Evolutionary conservation across 1,139 yeast genomes (phyloP).

Genomic region (Saccharomyces pastorianus): DNA sequence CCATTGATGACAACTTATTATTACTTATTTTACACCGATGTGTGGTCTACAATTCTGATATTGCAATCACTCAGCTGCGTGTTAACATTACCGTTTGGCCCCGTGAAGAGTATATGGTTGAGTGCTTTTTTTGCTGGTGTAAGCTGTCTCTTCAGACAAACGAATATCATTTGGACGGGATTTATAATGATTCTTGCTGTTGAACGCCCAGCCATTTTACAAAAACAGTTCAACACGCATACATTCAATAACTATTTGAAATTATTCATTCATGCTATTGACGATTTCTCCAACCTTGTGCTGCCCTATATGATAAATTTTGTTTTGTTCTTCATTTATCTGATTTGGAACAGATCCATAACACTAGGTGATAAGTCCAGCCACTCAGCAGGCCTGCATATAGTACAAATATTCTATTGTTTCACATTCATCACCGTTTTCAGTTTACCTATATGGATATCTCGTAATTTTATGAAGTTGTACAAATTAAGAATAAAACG

Average conservation of each 20-base stretch:
- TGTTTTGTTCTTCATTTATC: constrained; percentile 45
- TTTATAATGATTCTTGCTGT: constrained; percentile 52
- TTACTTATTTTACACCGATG: constrained; percentile 81
- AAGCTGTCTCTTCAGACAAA: constrained; percentile 75
- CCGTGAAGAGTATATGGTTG: constrained; percentile 28
- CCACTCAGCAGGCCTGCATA: constrained; percentile 62
- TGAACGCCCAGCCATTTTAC: constrained; percentile 41
- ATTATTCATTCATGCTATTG: constrained; percentile 32
- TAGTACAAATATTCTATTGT: constrained; percentile 79
- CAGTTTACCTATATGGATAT: constrained; percentile 64
- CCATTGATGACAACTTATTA: constrained; percentile 72
- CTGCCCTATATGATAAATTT: constrained; percentile 52
- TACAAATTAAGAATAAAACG: constrained; percentile 32
- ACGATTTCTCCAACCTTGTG: constrained; percentile 29
- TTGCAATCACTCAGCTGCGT: constrained; percentile 42
- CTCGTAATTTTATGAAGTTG: constrained; percentile 33
- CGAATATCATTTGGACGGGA: constrained; percentile 80
- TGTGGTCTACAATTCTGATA: constrained; percentile 76
- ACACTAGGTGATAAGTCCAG: constrained; percentile 82
- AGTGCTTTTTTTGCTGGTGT: constrained; percentile 44
- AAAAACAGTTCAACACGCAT: constrained; percentile 33
- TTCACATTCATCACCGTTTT: constrained; percentile 51
- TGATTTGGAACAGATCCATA: constrained; percentile 62
- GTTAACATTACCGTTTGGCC: constrained; percentile 32
- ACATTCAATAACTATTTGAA: constrained; percentile 35